Evolutionary conservation across 257 asterid species (phyloP).

Genomic region (Capsicum pubescens): DNA sequence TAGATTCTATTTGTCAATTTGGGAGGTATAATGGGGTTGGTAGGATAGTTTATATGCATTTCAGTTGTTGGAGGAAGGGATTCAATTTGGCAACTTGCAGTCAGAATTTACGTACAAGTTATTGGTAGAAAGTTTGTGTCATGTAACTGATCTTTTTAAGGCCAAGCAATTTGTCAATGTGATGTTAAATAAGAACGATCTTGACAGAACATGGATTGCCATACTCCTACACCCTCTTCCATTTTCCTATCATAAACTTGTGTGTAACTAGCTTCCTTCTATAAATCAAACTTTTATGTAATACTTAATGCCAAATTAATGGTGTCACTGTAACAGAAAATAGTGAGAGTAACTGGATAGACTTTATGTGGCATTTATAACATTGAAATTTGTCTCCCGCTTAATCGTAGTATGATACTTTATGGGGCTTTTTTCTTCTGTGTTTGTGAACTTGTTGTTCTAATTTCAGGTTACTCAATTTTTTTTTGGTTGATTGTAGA

Average conservation of each 20-base stretch:
- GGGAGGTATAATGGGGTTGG: slow-evolving; percentile 89
- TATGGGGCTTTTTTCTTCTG: background rate
- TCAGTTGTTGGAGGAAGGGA: slow-evolving; percentile 83
- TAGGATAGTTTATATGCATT: slow-evolving; percentile 83
- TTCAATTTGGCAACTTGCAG: slow-evolving; percentile 58
- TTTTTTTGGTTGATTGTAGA: slow-evolving; percentile 46
- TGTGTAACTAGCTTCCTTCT: background rate
- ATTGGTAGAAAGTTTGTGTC: slow-evolving; percentile 77
- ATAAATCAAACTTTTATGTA: background rate
- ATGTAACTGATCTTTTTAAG: slow-evolving; percentile 60
- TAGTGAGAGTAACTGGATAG: background rate
- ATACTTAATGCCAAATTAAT: background rate
- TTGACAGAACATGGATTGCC: slow-evolving; percentile 58
- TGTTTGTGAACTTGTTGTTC: background rate
- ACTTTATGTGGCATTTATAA: background rate
- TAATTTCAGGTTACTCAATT: slow-evolving; percentile 41
- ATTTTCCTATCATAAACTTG: slow-evolving; percentile 31
- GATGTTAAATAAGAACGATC: slow-evolving; percentile 59
- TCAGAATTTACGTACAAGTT: slow-evolving; percentile 77
- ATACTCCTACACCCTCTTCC: too few species aligned
- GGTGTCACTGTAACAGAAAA: background rate
- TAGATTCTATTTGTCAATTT: slow-evolving; percentile 69
- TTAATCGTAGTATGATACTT: too few species aligned
- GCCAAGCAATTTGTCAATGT: slow-evolving; percentile 63
- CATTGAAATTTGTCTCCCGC: too few species aligned